phyloP scores from a whole-genome alignment of 371 early-diverging fungal genomes.

The Dinochytrium kinnereticum region DNA sequence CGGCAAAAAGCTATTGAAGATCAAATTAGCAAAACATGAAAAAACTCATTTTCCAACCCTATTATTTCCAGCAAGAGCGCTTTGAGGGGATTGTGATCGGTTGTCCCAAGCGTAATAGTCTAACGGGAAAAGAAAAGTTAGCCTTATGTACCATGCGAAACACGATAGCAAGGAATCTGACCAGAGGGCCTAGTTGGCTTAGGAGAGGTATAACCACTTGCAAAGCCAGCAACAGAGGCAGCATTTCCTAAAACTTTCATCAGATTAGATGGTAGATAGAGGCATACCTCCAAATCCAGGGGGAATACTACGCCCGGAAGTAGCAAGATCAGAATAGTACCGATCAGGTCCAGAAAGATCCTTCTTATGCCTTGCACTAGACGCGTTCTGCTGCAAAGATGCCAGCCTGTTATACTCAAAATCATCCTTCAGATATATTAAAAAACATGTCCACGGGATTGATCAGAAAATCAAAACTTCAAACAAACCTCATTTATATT shows the following conservation, averaged over 20 bases:
- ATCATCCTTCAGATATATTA: neutral
- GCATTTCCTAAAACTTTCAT: neutral
- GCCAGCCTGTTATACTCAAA: neutral
- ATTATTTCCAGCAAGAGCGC: neutral
- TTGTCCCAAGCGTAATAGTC: slow-evolving; percentile 1
- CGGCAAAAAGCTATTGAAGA: neutral
- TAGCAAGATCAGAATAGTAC: neutral
- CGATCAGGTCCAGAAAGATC: neutral
- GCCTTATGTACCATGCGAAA: neutral
- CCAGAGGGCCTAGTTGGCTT: neutral
- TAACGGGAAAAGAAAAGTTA: neutral
- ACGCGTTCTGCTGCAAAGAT: neutral
- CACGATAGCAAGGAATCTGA: too few relatives aligned
- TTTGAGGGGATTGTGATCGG: neutral
- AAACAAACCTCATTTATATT: slow-evolving; percentile 17
- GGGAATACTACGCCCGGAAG: neutral
- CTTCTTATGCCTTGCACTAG: neutral
- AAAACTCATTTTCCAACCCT: neutral
- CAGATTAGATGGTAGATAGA: neutral
- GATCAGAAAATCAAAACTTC: neutral
- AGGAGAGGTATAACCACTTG: neutral
- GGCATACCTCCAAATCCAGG: neutral
- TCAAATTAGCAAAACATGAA: neutral
- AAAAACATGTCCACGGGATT: neutral
- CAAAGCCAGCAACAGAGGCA: neutral